Percentiles rank a stretch among this genome's conserved stretches.
phyloP scores from a whole-genome alignment of 352 stramenopile genomes.

The Phytophthora sansomeana region DNA sequence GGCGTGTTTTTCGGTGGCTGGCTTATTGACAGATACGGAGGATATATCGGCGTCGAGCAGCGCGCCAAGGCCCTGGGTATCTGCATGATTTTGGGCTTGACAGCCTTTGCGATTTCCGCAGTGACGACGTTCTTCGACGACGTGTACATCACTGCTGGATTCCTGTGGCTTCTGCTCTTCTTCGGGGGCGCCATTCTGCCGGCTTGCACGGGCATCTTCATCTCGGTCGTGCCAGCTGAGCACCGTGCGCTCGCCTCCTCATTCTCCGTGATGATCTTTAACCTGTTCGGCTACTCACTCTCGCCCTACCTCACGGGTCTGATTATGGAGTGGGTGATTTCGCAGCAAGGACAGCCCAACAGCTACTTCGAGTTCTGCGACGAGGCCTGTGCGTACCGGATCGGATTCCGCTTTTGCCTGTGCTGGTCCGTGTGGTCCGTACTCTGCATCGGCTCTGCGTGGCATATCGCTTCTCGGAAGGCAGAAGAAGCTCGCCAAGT shows the following conservation, averaged over 20 bases:
- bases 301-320: constrained; percentile 80
- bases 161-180: constrained; percentile 85
- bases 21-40: constrained; percentile 79
- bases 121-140: constrained; percentile 84
- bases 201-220: constrained; percentile 87
- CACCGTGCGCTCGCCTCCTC: constrained; percentile 81
- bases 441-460: constrained; percentile 72
- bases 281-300: constrained; percentile 81
- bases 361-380: constrained; percentile 83
- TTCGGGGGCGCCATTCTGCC: constrained; percentile 84
- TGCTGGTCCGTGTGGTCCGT: constrained; percentile 87
- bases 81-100: constrained; percentile 79
- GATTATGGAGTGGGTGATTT: constrained; percentile 85
- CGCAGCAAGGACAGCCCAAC: constrained; percentile 57
- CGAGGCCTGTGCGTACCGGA: constrained; percentile 81
- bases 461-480: constrained; percentile 57
- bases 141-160: constrained; percentile 76
- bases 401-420: constrained; percentile 84
- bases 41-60: constrained; percentile 82
- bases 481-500: constrained; percentile 62
- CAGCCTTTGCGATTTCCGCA: constrained; percentile 67
- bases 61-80: constrained; percentile 78
- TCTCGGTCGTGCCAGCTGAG: constrained; percentile 79
- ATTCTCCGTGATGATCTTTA: constrained; percentile 87
- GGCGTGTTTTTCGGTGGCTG: constrained; percentile 86